phyloP scores from a whole-genome alignment of 495 filamentous ascomycete genomes.

The Daldinia caldariorum region DNA sequence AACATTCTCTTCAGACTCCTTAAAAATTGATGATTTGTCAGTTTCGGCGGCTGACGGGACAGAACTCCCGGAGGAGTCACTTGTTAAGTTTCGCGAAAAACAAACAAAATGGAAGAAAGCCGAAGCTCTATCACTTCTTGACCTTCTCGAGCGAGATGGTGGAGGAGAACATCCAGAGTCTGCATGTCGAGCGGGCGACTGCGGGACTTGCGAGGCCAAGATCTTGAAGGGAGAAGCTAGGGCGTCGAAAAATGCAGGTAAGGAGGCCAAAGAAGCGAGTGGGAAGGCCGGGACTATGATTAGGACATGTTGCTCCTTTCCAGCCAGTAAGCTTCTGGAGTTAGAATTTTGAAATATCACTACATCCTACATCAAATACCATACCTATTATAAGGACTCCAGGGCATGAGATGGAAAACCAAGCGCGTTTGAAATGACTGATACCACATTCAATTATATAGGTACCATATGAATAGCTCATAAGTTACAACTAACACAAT shows the following conservation, averaged over 20 bases:
- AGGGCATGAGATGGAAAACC: not conserved
- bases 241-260: not conserved
- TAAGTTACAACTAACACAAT: not conserved
- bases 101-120: not conserved
- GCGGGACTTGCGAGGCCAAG: not conserved
- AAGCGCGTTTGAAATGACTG: not conserved
- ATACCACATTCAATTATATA: not conserved
- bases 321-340: not conserved
- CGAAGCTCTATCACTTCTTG: not conserved
- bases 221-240: not conserved
- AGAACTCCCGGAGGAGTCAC: not conserved
- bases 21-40: not conserved
- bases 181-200: not conserved
- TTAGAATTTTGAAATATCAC: not conserved
- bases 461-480: not conserved
- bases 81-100: not conserved
- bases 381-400: not conserved
- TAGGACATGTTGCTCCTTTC: not conserved
- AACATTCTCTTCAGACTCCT: not conserved
- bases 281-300: not conserved
- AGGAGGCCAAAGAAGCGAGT: not conserved
- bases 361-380: not conserved
- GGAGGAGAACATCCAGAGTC: not conserved
- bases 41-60: not conserved
- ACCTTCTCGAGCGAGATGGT: not conserved